phyloP scores from a whole-genome alignment of 208 protist genomes.

The Giardia duodenalis region DNA sequence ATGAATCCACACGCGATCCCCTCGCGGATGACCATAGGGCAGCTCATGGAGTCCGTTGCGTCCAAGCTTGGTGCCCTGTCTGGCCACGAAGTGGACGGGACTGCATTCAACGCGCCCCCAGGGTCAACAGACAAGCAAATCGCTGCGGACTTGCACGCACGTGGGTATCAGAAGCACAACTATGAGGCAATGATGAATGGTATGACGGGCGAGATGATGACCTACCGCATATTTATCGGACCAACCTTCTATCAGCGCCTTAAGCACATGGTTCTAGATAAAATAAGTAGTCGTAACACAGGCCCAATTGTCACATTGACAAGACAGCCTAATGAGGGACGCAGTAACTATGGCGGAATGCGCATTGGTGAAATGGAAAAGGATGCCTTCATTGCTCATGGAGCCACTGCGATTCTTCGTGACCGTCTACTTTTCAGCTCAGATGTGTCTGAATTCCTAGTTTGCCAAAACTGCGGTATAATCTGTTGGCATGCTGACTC shows the following conservation, averaged over 20 bases:
- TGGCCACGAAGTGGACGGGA: constrained; percentile 70
- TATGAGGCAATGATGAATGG: constrained; percentile 44
- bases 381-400: constrained; percentile 92
- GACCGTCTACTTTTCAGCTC: constrained; percentile 88
- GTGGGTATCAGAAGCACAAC: constrained; percentile 32
- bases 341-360: constrained; percentile 87
- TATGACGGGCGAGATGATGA: constrained; percentile 60
- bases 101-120: constrained; percentile 63
- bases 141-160: neutral
- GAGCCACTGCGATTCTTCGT: constrained; percentile 73
- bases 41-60: constrained; percentile 75
- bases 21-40: constrained; percentile 90
- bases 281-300: constrained; percentile 86
- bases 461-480: constrained; percentile 28
- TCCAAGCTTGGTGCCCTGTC: constrained; percentile 57
- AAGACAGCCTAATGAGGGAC: constrained; percentile 90
- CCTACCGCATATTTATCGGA: constrained; percentile 95
- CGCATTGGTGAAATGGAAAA: constrained; percentile 99
- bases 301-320: constrained; percentile 77
- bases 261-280: constrained; percentile 99
- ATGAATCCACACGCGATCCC: constrained; percentile 94
- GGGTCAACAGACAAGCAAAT: constrained; percentile 39
- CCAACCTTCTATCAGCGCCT: constrained; percentile 99
- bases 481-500: neutral
- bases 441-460: constrained; percentile 53